Base-by-base conservation (phyloP, 2,329 filamentous ascomycete genomes). In the Plectosphaerella cucumerina region DNA sequence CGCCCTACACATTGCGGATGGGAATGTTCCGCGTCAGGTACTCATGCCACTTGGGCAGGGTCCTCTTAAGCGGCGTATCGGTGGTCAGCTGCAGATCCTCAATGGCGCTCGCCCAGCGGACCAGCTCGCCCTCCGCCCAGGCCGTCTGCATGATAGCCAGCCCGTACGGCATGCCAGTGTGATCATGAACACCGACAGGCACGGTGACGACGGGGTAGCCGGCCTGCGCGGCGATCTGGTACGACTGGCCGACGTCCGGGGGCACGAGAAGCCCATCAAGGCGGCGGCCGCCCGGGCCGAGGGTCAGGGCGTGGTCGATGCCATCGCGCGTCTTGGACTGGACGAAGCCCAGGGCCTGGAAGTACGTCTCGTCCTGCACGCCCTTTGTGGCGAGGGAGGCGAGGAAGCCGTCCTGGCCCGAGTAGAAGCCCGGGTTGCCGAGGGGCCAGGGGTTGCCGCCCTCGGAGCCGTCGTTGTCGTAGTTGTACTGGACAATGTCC, bases 141-240 rank as follows among this genome's bases (percentile, higher is more conserved):
- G 82, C 84, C 1, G 82, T 86, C 48, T 82, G 71, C 64, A 68
- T 62, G 66, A 87, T 70, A 0, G 73, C 80, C 22, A 87, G 63
- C 1, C 82, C 82, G 55, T 82, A 84, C 0, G 81, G 81, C 78
- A 86, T 84, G 6, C 81, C 80, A 5, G 35, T 50, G 4, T 75
- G 77, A 12, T 63, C 67, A 56, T 78, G 72, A 6, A 82, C 69
- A 1, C 84, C 84, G 0, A 77, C 83, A 0, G 87, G 87, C 1
- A 91, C 62, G 0, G 86, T 89, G 47, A 90, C 74, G 61, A 88
- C 76, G 0, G 87, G 87, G 61, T 90, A 91, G 0, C 87, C 86
- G 5, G 87, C 88, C 67, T 90, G 86, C 0, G 88, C 87, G 0
- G 86, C 84, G 53, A 89, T 80, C 66, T 89, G 82, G 55, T 82